Evolutionary conservation across 495 filamentous ascomycete genomes (phyloP).

Genomic region (Penicillium pulvis): DNA sequence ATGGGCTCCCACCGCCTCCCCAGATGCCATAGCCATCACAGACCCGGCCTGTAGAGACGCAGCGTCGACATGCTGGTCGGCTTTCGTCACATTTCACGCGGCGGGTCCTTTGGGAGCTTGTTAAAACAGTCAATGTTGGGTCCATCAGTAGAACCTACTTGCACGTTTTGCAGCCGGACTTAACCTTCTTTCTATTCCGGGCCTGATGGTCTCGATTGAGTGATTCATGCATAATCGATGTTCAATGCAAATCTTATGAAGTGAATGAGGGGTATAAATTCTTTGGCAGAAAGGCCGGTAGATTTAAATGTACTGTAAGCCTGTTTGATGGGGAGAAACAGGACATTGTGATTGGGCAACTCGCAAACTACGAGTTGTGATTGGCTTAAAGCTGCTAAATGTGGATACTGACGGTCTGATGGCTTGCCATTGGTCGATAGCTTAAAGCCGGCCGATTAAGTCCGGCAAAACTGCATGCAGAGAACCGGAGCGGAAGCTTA

Average conservation of each 20-base stretch:
- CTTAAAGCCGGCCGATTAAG: slow-evolving; percentile 4
- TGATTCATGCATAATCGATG: neutral
- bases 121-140: neutral
- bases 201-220: neutral
- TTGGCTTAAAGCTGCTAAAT: neutral
- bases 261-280: neutral
- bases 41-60: slow-evolving; percentile 54
- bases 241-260: neutral
- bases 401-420: neutral
- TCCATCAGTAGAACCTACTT: slow-evolving; percentile 21
- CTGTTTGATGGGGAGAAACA: neutral
- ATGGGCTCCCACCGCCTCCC: slow-evolving; percentile 44
- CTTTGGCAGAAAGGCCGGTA: neutral
- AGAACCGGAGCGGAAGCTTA: neutral
- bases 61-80: slow-evolving; percentile 54
- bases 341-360: slow-evolving; percentile 9
- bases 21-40: slow-evolving; percentile 62
- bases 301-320: neutral
- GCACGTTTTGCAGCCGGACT: slow-evolving; percentile 33
- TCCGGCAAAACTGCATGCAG: neutral
- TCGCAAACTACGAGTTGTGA: slow-evolving; percentile 11
- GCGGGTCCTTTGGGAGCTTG: slow-evolving; percentile 29
- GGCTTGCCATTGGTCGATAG: neutral
- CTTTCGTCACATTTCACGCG: slow-evolving; percentile 62
- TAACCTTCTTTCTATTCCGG: slow-evolving; percentile 17